Conservation (phyloP, 139 green algal genomes). For the Monoraphidium neglectum region DNA sequence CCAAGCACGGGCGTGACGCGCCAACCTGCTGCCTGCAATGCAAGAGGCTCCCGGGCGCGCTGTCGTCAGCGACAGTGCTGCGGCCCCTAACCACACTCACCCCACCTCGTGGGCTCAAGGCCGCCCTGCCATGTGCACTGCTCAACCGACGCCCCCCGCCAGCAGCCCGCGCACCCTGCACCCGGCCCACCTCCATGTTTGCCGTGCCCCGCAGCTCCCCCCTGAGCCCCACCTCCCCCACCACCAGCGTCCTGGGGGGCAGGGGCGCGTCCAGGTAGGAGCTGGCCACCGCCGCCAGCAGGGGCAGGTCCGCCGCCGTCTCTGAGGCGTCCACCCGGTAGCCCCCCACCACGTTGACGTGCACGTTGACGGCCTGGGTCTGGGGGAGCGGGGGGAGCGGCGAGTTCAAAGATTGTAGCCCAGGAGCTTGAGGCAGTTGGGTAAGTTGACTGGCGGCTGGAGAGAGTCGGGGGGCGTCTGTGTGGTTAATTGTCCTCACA, state of each 20-base stretch:
- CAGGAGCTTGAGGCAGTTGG: too few species aligned
- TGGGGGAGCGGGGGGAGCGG: background rate
- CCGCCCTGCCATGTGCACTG: too few species aligned
- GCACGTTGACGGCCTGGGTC: constrained; percentile 51
- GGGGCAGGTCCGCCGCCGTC: constrained; percentile 73
- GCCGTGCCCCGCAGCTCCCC: constrained; percentile 69
- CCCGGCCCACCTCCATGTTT: constrained; percentile 44
- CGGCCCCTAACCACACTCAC: background rate
- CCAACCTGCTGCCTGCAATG: background rate
- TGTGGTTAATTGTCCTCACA: too few species aligned
- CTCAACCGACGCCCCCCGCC: too few species aligned
- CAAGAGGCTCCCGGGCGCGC: background rate
- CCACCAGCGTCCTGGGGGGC: constrained; percentile 23
- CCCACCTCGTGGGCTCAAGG: too few species aligned
- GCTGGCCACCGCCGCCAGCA: constrained; percentile 64
- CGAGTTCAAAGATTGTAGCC: too few species aligned
- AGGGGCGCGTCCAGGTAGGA: constrained; percentile 49
- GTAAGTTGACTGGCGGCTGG: too few species aligned
- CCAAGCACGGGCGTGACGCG: background rate
- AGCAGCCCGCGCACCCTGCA: too few species aligned
- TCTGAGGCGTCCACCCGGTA: constrained; percentile 53
- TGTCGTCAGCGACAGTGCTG: background rate
- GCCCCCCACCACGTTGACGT: constrained; percentile 79
- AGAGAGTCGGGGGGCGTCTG: too few species aligned
- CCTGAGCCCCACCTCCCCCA: constrained; percentile 81